Percentiles rank a stretch among this genome's conserved stretches.
Conservation (phyloP, 805 yeast genomes). For the Starmerella bombicola region DNA sequence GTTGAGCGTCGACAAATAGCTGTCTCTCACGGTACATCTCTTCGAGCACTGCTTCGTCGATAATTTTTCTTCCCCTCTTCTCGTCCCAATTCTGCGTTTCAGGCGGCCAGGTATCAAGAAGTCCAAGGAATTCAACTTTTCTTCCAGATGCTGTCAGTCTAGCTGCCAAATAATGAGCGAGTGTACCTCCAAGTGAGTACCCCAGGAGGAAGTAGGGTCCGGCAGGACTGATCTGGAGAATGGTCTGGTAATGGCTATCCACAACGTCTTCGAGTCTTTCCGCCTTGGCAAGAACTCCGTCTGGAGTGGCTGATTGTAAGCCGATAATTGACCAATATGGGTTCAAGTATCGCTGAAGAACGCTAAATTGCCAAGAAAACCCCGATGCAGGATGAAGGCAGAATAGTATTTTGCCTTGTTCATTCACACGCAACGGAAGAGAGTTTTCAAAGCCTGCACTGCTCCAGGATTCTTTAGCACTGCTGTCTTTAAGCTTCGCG, state of each 20-base stretch:
- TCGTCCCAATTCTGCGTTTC: conserved; percentile 18
- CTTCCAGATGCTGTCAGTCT: conserved; percentile 4
- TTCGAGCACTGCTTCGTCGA: conserved; percentile 14
- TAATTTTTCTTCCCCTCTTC: conserved; percentile 3
- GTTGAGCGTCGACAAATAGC: conserved; percentile 8
- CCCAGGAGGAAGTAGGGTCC: conserved; percentile 15
- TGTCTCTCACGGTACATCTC: conserved; percentile 15
- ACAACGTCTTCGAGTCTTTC: conserved; percentile 8
- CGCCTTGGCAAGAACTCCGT: conserved; percentile 7
- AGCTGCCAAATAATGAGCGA: conserved; percentile 16
- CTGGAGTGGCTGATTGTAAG: conserved; percentile 9
- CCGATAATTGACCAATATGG: conserved; percentile 13
- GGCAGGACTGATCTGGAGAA: background rate
- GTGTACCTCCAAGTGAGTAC: conserved; percentile 16
- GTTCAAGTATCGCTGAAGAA: conserved; percentile 12
- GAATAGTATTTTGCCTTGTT: background rate
- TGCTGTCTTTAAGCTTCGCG: conserved; percentile 1
- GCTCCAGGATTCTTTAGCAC: conserved; percentile 1
- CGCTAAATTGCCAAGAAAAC: conserved; percentile 18
- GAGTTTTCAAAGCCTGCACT: conserved; percentile 13
- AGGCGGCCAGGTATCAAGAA: conserved; percentile 19
- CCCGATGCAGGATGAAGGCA: conserved; percentile 17
- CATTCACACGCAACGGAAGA: conserved; percentile 1
- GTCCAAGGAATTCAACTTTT: conserved; percentile 10
- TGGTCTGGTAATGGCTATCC: conserved; percentile 5